Percentiles rank a stretch among this genome's conserved stretches.
These are phyloP conservation scores for Psilocybe tampanensis DNA, from an alignment of 768 basidiomycete species.

Conservation along the genomic window DNA sequence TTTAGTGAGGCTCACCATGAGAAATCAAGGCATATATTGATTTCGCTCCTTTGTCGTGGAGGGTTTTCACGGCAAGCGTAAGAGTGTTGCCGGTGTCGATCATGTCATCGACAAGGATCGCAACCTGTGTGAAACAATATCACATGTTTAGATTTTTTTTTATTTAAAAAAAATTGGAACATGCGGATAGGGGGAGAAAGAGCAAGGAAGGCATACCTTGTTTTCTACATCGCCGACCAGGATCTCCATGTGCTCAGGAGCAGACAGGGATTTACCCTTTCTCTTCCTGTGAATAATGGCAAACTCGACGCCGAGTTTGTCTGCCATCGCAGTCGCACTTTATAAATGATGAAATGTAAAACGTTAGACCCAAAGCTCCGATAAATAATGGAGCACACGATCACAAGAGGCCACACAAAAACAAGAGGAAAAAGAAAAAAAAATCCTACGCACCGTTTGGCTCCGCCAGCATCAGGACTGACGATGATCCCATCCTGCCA, in stretches of 20 bases:
- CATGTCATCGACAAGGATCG: slow-evolving; percentile 98
- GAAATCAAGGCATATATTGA: slow-evolving; percentile 88
- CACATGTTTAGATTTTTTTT: not conserved
- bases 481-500: slow-evolving; percentile 92
- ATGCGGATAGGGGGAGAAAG: not conserved
- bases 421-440: too few species aligned
- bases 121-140: slow-evolving; percentile 52
- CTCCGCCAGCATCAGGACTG: slow-evolving; percentile 96
- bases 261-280: slow-evolving; percentile 62
- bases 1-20: slow-evolving; percentile 88
- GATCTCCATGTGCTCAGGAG: slow-evolving; percentile 86
- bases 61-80: slow-evolving; percentile 78
- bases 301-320: slow-evolving; percentile 94
- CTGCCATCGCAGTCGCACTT: slow-evolving; percentile 93
- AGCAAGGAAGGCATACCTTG: slow-evolving; percentile 64
- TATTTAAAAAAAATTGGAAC: slow-evolving; percentile 3
- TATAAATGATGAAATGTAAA: slow-evolving; percentile 4
- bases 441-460: slow-evolving; percentile 82
- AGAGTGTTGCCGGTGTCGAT: slow-evolving; percentile 95
- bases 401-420: not conserved
- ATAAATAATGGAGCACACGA: slow-evolving; percentile 2
- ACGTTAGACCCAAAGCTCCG: slow-evolving; percentile 12
- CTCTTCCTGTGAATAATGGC: slow-evolving; percentile 94
- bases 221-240: slow-evolving; percentile 93
- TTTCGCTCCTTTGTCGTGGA: slow-evolving; percentile 88